These are phyloP conservation scores for Detonula confervacea DNA, from an alignment of 352 stramenopile genomes.

Conservation along the genomic window DNA sequence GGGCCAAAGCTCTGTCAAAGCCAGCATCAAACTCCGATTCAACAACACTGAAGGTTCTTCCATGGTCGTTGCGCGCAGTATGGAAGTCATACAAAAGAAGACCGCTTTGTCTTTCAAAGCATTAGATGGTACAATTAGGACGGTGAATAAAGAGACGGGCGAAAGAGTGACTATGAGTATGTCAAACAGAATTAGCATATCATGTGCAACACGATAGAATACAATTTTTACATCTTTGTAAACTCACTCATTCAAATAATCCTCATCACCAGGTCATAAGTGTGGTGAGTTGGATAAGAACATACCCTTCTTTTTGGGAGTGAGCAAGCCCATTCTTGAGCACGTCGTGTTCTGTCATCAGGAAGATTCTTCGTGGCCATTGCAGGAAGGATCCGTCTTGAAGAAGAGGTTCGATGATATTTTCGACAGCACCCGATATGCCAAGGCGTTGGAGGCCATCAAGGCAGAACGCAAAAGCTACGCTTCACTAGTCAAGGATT, in stretches of 20 bases:
- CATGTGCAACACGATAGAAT: no score
- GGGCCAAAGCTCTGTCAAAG: conserved; percentile 86
- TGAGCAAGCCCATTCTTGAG: conserved; percentile 97
- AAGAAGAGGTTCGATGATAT: conserved; percentile 99
- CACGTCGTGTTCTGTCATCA: conserved; percentile 99
- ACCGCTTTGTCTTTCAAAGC: conserved; percentile 92
- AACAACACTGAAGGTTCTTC: conserved; percentile 87
- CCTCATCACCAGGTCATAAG: no score
- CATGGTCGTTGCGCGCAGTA: conserved; percentile 92
- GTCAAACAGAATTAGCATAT: no score
- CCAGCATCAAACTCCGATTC: conserved; percentile 93
- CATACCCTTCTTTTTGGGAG: conserved; percentile 92
- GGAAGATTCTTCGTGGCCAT: conserved; percentile 94
- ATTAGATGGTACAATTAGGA: conserved; percentile 93
- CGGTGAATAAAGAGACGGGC: conserved; percentile 87
- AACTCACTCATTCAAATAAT: no score
- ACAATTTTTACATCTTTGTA: no score
- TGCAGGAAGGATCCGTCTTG: conserved; percentile 92
- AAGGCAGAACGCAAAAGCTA: conserved; percentile 92
- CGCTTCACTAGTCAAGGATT: conserved; percentile 89
- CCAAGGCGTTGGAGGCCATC: conserved; percentile 97
- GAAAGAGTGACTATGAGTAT: conserved; percentile 92
- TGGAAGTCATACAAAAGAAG: conserved; percentile 94
- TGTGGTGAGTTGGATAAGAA: conserved; percentile 94
- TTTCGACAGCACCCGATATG: conserved; percentile 98